Conservation (phyloP, 2,329 filamentous ascomycete species). For the Exserohilum rostratum region DNA sequence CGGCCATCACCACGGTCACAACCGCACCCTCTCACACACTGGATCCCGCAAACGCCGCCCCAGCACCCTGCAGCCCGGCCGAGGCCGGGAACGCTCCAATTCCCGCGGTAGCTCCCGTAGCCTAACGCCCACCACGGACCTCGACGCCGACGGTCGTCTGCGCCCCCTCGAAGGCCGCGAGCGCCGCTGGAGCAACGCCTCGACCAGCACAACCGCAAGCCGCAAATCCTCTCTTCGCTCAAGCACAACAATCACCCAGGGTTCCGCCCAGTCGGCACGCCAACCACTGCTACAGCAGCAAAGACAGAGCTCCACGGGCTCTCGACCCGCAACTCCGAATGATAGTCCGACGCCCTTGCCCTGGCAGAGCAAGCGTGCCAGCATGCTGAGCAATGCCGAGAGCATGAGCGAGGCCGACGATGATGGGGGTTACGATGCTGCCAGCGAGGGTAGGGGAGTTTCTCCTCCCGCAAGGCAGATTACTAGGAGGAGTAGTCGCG, state of each 20-base stretch:
- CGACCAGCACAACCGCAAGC: constrained; percentile 30
- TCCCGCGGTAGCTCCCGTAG: constrained; percentile 43
- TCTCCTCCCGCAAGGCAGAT: constrained; percentile 1
- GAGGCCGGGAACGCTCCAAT: constrained; percentile 35
- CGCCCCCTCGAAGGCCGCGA: constrained; percentile 28
- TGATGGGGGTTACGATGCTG: constrained; percentile 18
- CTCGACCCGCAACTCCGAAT: constrained; percentile 35
- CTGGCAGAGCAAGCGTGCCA: constrained; percentile 42
- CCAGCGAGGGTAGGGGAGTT: constrained; percentile 1
- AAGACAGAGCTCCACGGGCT: constrained; percentile 13
- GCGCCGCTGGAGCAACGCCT: constrained; percentile 45
- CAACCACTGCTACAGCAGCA: constrained; percentile 22
- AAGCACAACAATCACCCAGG: constrained; percentile 25
- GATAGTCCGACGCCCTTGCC: constrained; percentile 21
- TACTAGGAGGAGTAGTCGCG: constrained; percentile 11
- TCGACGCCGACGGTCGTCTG: constrained; percentile 37
- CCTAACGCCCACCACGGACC: constrained; percentile 41
- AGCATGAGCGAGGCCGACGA: constrained; percentile 22
- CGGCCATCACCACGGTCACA: constrained; percentile 21
- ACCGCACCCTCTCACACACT: constrained; percentile 23
- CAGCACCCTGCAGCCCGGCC: constrained; percentile 27
- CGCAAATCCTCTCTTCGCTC: constrained; percentile 28
- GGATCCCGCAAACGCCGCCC: constrained; percentile 35
- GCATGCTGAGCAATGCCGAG: constrained; percentile 40
- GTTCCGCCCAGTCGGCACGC: constrained; percentile 36